Percentiles rank a stretch among this genome's conserved stretches.
Evolutionary conservation across 106 monocot species (phyloP).

Genomic region (Phalaenopsis aphrodite): DNA sequence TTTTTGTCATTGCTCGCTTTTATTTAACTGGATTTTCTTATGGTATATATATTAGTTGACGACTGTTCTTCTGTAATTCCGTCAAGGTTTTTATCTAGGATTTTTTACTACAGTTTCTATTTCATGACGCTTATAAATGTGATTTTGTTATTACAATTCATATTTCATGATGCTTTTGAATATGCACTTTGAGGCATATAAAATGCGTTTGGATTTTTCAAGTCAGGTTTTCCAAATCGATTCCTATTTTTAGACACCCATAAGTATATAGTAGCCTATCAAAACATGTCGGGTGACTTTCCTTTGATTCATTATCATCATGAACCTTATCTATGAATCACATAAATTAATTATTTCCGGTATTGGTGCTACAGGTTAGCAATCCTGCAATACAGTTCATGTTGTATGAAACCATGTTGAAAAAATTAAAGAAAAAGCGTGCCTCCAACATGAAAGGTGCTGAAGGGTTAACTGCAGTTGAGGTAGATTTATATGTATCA

Average conservation of each 20-base stretch:
- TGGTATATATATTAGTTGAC: no score
- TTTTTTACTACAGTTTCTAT: no score
- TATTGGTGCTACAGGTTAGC: constrained; percentile 50
- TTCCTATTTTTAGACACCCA: background rate
- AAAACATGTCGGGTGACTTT: background rate
- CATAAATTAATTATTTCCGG: background rate
- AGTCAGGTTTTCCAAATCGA: no score
- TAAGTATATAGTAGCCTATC: background rate
- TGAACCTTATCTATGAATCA: background rate
- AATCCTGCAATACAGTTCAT: constrained; percentile 98
- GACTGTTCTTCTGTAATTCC: no score
- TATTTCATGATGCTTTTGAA: background rate
- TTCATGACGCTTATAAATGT: no score
- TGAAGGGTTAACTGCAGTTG: constrained; percentile 71
- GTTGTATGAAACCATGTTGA: constrained; percentile 83
- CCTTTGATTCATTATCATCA: background rate
- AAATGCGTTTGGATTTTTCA: no score
- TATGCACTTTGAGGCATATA: background rate
- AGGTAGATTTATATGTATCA: constrained; percentile 32
- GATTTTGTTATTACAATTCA: no score
- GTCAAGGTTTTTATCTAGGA: no score
- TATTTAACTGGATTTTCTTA: no score
- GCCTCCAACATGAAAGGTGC: constrained; percentile 50
- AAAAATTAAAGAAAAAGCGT: constrained; percentile 43
- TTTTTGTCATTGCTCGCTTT: no score